These are phyloP conservation scores for Mallotus repandus DNA, from an alignment of 441 rosid species.

Conservation along the genomic window DNA sequence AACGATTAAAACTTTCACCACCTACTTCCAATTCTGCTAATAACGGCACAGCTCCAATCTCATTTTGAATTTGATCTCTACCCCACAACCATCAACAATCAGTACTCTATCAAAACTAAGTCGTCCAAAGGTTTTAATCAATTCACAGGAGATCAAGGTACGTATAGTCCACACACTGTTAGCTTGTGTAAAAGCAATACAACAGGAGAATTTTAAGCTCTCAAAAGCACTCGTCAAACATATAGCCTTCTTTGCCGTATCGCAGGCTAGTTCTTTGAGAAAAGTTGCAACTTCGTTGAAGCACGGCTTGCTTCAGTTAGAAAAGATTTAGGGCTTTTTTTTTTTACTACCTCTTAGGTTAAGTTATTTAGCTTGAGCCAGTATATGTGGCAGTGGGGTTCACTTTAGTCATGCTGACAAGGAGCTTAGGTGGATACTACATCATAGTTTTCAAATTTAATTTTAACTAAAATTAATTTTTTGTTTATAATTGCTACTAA, in stretches of 20 bases:
- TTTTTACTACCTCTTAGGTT: too few species aligned
- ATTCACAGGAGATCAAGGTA: constrained; percentile 81
- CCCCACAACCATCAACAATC: constrained; percentile 9
- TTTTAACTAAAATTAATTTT: too few species aligned
- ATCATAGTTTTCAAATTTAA: too few species aligned
- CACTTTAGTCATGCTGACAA: too few species aligned
- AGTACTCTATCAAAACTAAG: constrained; percentile 15
- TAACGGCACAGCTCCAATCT: neutral
- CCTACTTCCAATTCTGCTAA: constrained; percentile 12
- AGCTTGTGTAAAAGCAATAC: constrained; percentile 88
- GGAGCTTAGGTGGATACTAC: too few species aligned
- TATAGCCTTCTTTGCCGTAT: constrained; percentile 55
- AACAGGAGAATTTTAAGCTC: constrained; percentile 49
- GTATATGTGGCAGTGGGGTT: too few species aligned
- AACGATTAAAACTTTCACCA: constrained; percentile 30
- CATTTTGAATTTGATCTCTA: constrained; percentile 18
- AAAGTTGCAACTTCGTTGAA: constrained; percentile 91
- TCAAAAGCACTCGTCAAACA: constrained; percentile 74
- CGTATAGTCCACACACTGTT: constrained; percentile 79
- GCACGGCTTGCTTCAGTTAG: constrained; percentile 43
- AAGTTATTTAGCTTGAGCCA: too few species aligned
- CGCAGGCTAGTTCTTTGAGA: constrained; percentile 87
- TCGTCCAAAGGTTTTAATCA: constrained; percentile 60
- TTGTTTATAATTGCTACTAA: too few species aligned
- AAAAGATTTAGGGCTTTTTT: too few species aligned